Evolutionary conservation across 495 filamentous ascomycete species (phyloP), one percentile per base, ranked within the genome.

Genomic region (Penicillium coprophilum): DNA sequence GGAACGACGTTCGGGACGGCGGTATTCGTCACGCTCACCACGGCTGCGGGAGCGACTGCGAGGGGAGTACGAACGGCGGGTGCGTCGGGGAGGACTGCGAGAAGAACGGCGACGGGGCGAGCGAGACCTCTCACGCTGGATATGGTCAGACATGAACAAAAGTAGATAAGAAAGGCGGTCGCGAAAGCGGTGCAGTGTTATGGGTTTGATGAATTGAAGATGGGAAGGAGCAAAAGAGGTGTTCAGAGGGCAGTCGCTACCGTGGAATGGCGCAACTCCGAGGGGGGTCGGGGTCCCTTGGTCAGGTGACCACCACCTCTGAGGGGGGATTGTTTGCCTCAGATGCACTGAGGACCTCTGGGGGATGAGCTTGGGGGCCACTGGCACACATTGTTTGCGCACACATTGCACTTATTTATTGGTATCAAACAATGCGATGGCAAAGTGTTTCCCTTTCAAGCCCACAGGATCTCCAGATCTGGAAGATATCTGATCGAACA

Each of bases 111-210:
- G 88, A 73, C 92, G 86, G 64, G 91, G 91, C 59, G 90, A 94
- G 73, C 92, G 90, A 76, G 91, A 94, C 76, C 94, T 88, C 84
- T 96, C 92, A 74, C 93, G 92, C 91, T 96, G 83, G 54, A 66
- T 51, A 62, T 66, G 68, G 69, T 78, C 68, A 78, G 74, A 68
- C 57, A 63, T 59, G 44, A 61, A 62, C 50, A 64, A 69, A 61
- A 60, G 70, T 68, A 64, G 65, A 68, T 73, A 61, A 55, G 53
- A 62, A 58, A 53, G 56, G 60, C 60, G 32, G 46, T 54, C 49
- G 57, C 53, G 46, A 53, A 56, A 51, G 46, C 55, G 57, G 31
- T 40, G 23, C 21, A 60, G 34, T 38, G 43, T 34, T 28, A 30
- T 56, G 48, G 21, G 51, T 20, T 47, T 20, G 44, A 49, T 46